These are phyloP conservation scores for Elongisporangium anandrum DNA, from an alignment of 352 stramenopile species.

Conservation along the genomic window DNA sequence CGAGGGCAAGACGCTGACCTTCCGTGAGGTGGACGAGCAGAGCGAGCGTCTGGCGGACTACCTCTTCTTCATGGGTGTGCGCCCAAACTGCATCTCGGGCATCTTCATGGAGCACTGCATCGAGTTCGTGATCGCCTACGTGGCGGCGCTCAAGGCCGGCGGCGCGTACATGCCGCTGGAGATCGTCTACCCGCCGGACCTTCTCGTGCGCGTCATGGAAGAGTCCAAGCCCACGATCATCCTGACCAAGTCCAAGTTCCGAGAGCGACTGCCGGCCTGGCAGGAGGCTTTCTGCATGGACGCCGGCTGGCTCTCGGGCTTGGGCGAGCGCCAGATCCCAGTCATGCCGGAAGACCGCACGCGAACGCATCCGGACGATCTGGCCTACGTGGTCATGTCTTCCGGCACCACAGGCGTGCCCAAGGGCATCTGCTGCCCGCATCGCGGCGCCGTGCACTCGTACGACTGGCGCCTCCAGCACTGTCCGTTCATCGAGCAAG, in stretches of 20 bases:
- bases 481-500: slow-evolving; percentile 61
- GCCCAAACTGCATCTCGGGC: slow-evolving; percentile 62
- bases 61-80: slow-evolving; percentile 56
- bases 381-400: slow-evolving; percentile 93
- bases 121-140: slow-evolving; percentile 90
- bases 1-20: slow-evolving; percentile 61
- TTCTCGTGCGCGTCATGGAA: slow-evolving; percentile 87
- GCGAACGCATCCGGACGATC: slow-evolving; percentile 74
- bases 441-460: slow-evolving; percentile 90
- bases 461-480: slow-evolving; percentile 89
- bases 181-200: slow-evolving; percentile 86
- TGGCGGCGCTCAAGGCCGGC: slow-evolving; percentile 88
- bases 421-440: slow-evolving; percentile 93
- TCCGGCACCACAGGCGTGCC: slow-evolving; percentile 90
- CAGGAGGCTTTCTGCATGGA: slow-evolving; percentile 69
- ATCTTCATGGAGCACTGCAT: slow-evolving; percentile 91
- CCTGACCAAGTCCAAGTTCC: slow-evolving; percentile 76
- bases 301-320: slow-evolving; percentile 33
- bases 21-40: slow-evolving; percentile 62
- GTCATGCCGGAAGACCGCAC: slow-evolving; percentile 53
- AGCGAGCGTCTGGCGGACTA: slow-evolving; percentile 62
- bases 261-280: slow-evolving; percentile 61
- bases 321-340: slow-evolving; percentile 24
- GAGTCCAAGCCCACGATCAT: slow-evolving; percentile 86
- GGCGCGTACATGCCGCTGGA: slow-evolving; percentile 89